Evolutionary conservation across 2,329 filamentous ascomycete species (phyloP).

Genomic region (Epichloe coenophiala): DNA sequence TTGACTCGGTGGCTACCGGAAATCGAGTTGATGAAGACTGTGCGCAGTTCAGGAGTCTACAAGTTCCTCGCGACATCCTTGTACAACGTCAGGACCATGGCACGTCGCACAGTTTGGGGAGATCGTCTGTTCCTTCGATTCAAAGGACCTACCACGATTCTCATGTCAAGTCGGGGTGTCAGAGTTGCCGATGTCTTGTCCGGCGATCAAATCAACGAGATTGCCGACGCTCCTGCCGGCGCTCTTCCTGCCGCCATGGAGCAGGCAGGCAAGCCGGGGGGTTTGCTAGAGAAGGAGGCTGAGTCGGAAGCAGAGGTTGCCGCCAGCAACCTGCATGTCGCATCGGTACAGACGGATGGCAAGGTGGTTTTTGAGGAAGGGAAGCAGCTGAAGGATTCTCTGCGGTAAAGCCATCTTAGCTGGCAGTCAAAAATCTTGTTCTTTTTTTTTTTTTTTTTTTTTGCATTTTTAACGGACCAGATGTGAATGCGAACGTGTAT

Average conservation of each 20-base stretch:
- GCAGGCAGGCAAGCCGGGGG: slow-evolving; percentile 24
- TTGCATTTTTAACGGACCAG: not conserved
- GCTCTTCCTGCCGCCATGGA: slow-evolving; percentile 47
- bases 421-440: too few species aligned
- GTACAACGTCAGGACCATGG: slow-evolving; percentile 60
- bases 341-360: slow-evolving; percentile 43
- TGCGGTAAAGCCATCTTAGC: slow-evolving; percentile 19
- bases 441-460: not conserved
- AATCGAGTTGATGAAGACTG: slow-evolving; percentile 56
- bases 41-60: slow-evolving; percentile 62
- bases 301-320: slow-evolving; percentile 20
- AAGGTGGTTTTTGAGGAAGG: slow-evolving; percentile 52
- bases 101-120: slow-evolving; percentile 78
- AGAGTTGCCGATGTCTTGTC: slow-evolving; percentile 67
- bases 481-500: not conserved
- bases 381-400: slow-evolving; percentile 44
- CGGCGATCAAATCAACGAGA: slow-evolving; percentile 71
- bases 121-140: slow-evolving; percentile 88
- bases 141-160: slow-evolving; percentile 68
- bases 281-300: slow-evolving; percentile 5
- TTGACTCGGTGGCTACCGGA: slow-evolving; percentile 52
- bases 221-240: slow-evolving; percentile 70
- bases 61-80: slow-evolving; percentile 50
- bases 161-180: slow-evolving; percentile 78
- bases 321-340: slow-evolving; percentile 38